These are phyloP conservation scores for Pseudoscleropodium purum DNA, from an alignment of 225 moss, liverwort and hornwort genomes.

Conservation along the genomic window DNA sequence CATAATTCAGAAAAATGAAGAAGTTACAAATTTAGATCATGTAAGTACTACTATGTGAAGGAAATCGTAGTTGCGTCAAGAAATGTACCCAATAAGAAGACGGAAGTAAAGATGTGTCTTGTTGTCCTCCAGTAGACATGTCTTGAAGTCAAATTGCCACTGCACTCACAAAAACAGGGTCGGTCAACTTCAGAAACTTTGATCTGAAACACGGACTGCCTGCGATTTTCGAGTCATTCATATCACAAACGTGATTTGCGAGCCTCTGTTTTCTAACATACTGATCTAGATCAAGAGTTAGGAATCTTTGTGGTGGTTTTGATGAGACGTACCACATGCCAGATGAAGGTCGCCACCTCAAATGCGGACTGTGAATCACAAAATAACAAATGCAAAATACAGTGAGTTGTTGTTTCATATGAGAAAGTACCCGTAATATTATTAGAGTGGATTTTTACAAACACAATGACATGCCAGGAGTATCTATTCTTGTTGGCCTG, in stretches of 20 bases:
- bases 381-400: background rate
- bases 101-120: slow-evolving; percentile 30
- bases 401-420: background rate
- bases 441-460: background rate
- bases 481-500: too few relatives aligned
- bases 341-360: slow-evolving; percentile 56
- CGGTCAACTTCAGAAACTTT: background rate
- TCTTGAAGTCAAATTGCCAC: slow-evolving; percentile 58
- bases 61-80: background rate
- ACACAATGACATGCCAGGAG: too few relatives aligned
- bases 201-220: background rate
- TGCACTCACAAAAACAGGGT: slow-evolving; percentile 9
- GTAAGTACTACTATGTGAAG: background rate
- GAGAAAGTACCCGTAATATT: too few relatives aligned
- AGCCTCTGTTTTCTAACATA: background rate
- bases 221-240: background rate
- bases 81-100: slow-evolving; percentile 24
- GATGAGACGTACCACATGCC: slow-evolving; percentile 41
- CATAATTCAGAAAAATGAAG: background rate
- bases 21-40: background rate
- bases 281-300: background rate
- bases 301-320: background rate
- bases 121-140: slow-evolving; percentile 47
- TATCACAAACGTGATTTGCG: too few relatives aligned
- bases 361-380: slow-evolving; percentile 27